Percentiles rank a stretch among this genome's conserved stretches.
These are phyloP conservation scores for Perilla frutescens DNA, from an alignment of 257 asterid genomes.

Conservation along the genomic window DNA sequence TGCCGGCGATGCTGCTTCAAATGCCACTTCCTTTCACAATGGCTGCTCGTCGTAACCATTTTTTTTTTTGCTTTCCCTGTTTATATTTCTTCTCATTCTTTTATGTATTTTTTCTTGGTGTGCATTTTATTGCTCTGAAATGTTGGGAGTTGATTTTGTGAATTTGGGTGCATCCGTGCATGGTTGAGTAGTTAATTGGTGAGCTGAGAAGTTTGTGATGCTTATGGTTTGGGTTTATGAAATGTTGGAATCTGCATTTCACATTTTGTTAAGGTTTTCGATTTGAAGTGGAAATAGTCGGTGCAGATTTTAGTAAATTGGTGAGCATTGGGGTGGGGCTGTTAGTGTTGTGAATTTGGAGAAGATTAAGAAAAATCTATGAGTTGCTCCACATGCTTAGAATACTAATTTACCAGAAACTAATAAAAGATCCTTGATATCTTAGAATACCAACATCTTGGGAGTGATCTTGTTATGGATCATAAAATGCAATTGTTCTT, in stretches of 20 bases:
- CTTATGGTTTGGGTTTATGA: slow-evolving; percentile 1
- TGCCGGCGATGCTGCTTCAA: slow-evolving; percentile 43
- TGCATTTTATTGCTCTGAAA: slow-evolving; percentile 22
- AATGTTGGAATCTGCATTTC: slow-evolving; percentile 32
- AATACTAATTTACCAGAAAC: not conserved
- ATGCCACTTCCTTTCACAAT: slow-evolving; percentile 43
- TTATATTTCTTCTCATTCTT: not conserved
- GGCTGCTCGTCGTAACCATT: slow-evolving; percentile 62
- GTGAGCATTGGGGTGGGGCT: slow-evolving; percentile 16
- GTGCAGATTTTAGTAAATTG: not conserved
- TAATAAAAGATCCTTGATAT: slow-evolving; percentile 17
- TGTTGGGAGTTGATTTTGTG: slow-evolving; percentile 28
- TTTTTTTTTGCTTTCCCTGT: no score
- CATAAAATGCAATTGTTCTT: not conserved
- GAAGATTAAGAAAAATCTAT: slow-evolving; percentile 23
- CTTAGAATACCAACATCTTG: slow-evolving; percentile 21
- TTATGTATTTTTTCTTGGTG: not conserved
- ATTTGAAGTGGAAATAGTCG: slow-evolving; percentile 14
- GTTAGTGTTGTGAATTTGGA: slow-evolving; percentile 20
- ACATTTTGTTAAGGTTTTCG: slow-evolving; percentile 21
- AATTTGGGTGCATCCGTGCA: slow-evolving; percentile 32
- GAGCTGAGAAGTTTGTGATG: slow-evolving; percentile 15
- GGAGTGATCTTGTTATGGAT: slow-evolving; percentile 3
- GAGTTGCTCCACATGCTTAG: slow-evolving; percentile 34
- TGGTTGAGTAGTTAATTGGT: slow-evolving; percentile 18